Evolutionary conservation across 2,329 filamentous ascomycete genomes (phyloP).

Genomic region (Penicillium digitatum): DNA sequence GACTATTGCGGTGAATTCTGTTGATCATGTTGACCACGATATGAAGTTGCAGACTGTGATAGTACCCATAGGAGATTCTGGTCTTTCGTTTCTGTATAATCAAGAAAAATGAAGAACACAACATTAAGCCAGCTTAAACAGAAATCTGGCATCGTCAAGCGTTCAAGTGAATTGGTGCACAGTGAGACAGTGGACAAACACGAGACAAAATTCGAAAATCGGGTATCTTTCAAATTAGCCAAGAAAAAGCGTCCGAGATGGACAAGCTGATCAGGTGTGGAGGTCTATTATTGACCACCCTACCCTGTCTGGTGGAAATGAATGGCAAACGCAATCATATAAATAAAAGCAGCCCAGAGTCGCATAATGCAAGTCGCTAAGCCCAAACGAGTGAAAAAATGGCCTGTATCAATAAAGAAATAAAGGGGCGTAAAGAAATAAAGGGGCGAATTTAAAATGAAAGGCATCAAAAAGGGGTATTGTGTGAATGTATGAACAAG

Average conservation of each 20-base stretch:
- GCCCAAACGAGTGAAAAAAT: conserved; percentile 2
- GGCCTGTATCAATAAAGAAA: conserved; percentile 8
- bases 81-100: not conserved
- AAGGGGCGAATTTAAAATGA: conserved; percentile 5
- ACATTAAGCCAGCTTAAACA: not conserved
- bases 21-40: not conserved
- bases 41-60: not conserved
- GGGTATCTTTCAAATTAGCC: conserved; percentile 30
- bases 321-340: not conserved
- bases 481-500: conserved; percentile 15
- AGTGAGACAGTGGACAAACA: not conserved
- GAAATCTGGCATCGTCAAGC: not conserved
- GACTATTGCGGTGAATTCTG: not conserved
- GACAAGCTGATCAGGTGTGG: conserved; percentile 3
- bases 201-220: conserved; percentile 17
- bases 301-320: not conserved
- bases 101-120: not conserved
- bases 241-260: conserved; percentile 4
- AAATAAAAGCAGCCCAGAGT: not conserved
- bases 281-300: conserved; percentile 6
- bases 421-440: not conserved
- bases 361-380: conserved; percentile 6
- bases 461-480: conserved; percentile 20
- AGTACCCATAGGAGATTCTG: not conserved
- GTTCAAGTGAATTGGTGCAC: not conserved